Evolutionary conservation across 1,284 basidiomycete genomes (phyloP), one percentile per base, ranked within the genome.

Genomic region (Rhizopogon parksii): DNA sequence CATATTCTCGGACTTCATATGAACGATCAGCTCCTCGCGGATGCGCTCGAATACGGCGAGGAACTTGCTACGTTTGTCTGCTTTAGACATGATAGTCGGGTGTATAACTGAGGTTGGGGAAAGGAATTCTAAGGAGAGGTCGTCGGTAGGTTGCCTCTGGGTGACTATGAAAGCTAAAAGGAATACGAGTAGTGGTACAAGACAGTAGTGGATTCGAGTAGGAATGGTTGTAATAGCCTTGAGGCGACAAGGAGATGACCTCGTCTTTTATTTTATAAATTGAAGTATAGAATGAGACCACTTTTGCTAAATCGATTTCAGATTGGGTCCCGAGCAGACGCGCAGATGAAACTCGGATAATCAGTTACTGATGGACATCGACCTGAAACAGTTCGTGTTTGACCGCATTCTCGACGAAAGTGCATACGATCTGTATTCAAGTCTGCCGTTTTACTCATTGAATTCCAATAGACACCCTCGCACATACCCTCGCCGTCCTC

Each of bases 1-100:
- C 80, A 87, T 79, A 6, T 71, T 70, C 53, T 80, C 71, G 2
- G 63, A 64, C 47, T 72, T 69, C 53, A 83, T 67, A 59, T 80
- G 75, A 1, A 68, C 73, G 43, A 82, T 61, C 1, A 71, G 58
- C 6, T 70, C 70, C 45, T 63, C 57, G 21, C 68, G 59, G 36
- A 71, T 54, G n/a, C 39, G 54, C 1, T 46, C 53, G 40, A 65
- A 71, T 5, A 68, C 67, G 4, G 47, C 53, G 38, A 62, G 47
- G 53, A 71, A 71, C 14, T 57, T 58, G 4, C 46, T 51, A 4
- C 66, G 63, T 42, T 59, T 62, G 21, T 47, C 43, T 47, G 21
- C 42, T 43, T 47, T 47, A 7, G 46, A 47, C 43, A 47, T 47
- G 14, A 11, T 47, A 36, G 24, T 6, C 11, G 40, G 4, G 15